These are phyloP conservation scores for Aspergillus floridensis DNA, from an alignment of 2,329 filamentous ascomycete genomes.

Conservation along the genomic window DNA sequence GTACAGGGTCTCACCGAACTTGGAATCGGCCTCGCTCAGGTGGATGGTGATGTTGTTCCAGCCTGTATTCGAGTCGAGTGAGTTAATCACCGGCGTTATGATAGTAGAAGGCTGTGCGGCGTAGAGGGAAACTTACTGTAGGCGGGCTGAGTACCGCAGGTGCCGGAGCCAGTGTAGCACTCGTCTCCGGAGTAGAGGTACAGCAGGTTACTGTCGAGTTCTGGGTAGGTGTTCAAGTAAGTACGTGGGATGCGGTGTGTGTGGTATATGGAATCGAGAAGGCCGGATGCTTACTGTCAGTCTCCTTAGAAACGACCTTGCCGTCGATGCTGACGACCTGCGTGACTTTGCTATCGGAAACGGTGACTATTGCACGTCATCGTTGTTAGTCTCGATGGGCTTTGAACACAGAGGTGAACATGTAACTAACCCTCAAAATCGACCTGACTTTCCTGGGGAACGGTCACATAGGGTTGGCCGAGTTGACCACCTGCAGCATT, in stretches of 20 bases:
- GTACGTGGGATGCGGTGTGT: background rate
- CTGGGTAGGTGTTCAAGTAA: background rate
- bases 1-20: slow-evolving; percentile 12
- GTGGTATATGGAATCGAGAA: too few species aligned
- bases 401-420: too few species aligned
- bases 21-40: slow-evolving; percentile 15
- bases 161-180: slow-evolving; percentile 22
- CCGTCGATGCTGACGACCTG: slow-evolving; percentile 19
- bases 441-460: slow-evolving; percentile 12
- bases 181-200: slow-evolving; percentile 22
- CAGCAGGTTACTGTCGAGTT: slow-evolving; percentile 14
- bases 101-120: too few species aligned
- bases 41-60: slow-evolving; percentile 20
- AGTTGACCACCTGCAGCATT: slow-evolving; percentile 11
- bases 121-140: slow-evolving; percentile 11
- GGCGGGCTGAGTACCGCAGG: slow-evolving; percentile 14
- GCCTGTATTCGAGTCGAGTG: background rate
- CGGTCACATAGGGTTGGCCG: slow-evolving; percentile 17
- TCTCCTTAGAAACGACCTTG: slow-evolving; percentile 18
- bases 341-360: slow-evolving; percentile 14
- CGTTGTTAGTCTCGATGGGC: background rate
- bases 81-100: background rate
- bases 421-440: slow-evolving; percentile 18
- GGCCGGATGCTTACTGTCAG: slow-evolving; percentile 11
- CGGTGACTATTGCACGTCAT: slow-evolving; percentile 5